phyloP scores from a whole-genome alignment of 352 stramenopile genomes.

The Pythium dissotocum region DNA sequence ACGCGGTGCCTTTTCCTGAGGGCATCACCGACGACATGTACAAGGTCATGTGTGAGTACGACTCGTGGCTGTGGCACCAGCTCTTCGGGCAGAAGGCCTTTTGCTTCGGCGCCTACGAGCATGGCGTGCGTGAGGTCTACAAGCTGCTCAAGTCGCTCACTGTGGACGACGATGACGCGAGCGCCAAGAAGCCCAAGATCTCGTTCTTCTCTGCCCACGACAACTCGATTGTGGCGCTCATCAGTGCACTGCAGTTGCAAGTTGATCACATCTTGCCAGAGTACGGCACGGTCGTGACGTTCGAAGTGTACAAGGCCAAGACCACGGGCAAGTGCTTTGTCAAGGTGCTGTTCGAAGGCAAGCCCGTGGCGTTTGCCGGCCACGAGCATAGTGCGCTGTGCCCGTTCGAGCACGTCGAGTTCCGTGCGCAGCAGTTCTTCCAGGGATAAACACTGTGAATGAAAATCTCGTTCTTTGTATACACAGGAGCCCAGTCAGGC shows the following conservation, averaged over 20 bases:
- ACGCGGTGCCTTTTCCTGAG: slow-evolving; percentile 63
- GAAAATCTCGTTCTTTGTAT: neutral
- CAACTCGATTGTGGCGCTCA: slow-evolving; percentile 81
- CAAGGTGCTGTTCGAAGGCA: slow-evolving; percentile 61
- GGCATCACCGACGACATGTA: slow-evolving; percentile 67
- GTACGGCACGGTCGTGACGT: slow-evolving; percentile 68
- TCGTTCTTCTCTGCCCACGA: slow-evolving; percentile 85
- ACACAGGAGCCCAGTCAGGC: neutral
- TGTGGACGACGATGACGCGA: neutral
- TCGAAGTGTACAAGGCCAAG: slow-evolving; percentile 69
- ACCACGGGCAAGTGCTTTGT: slow-evolving; percentile 52
- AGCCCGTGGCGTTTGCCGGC: slow-evolving; percentile 48
- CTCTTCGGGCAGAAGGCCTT: slow-evolving; percentile 68
- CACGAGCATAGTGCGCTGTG: slow-evolving; percentile 56
- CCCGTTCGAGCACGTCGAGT: slow-evolving; percentile 67
- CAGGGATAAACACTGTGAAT: slow-evolving; percentile 3
- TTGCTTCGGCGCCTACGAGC: slow-evolving; percentile 60
- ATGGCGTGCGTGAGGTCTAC: slow-evolving; percentile 64
- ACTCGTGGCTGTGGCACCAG: slow-evolving; percentile 81
- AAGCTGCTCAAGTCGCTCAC: slow-evolving; percentile 35
- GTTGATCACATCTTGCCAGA: slow-evolving; percentile 54
- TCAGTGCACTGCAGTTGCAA: slow-evolving; percentile 68
- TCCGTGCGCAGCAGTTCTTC: slow-evolving; percentile 53
- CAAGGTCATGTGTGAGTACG: slow-evolving; percentile 57
- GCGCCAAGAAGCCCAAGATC: slow-evolving; percentile 35